phyloP scores from a whole-genome alignment of 805 yeast genomes.

The Wickerhamiella kurtzmanii region DNA sequence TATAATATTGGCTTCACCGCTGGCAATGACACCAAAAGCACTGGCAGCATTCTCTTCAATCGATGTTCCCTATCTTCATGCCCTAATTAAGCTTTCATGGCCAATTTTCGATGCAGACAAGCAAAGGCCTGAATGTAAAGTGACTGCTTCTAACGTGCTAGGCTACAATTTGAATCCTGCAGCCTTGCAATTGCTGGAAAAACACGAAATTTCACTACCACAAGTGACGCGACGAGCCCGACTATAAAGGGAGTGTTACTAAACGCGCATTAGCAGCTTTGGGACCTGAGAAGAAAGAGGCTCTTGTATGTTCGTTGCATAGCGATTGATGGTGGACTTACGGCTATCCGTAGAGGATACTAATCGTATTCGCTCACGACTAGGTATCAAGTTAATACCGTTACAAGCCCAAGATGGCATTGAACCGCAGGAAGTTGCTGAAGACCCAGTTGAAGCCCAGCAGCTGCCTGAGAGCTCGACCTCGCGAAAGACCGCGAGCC shows the following conservation, averaged over 20 bases:
- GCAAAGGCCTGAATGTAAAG: not conserved
- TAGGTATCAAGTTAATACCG: constrained; percentile 43
- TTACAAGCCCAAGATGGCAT: constrained; percentile 13
- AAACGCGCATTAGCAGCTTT: too few species aligned
- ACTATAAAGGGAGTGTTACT: not conserved
- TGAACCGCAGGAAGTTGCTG: too few species aligned
- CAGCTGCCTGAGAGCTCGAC: too few species aligned
- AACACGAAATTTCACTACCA: not conserved
- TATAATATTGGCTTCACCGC: constrained; percentile 8
- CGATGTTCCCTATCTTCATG: constrained; percentile 7
- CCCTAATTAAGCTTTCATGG: constrained; percentile 2
- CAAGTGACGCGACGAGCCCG: not conserved
- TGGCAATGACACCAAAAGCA: constrained; percentile 8
- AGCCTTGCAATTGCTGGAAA: not conserved
- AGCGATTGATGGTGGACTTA: not conserved
- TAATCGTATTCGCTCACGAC: constrained; percentile 35
- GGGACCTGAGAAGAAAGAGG: too few species aligned
- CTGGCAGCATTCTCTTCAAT: constrained; percentile 3
- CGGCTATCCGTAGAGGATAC: constrained; percentile 38
- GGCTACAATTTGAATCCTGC: constrained; percentile 4
- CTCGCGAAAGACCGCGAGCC: too few species aligned
- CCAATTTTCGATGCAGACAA: not conserved
- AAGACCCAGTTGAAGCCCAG: too few species aligned
- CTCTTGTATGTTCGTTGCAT: not conserved
- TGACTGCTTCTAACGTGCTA: not conserved